These are phyloP conservation scores for Schizosaccharomyces lindneri DNA, from an alignment of 805 yeast genomes.

Conservation along the genomic window DNA sequence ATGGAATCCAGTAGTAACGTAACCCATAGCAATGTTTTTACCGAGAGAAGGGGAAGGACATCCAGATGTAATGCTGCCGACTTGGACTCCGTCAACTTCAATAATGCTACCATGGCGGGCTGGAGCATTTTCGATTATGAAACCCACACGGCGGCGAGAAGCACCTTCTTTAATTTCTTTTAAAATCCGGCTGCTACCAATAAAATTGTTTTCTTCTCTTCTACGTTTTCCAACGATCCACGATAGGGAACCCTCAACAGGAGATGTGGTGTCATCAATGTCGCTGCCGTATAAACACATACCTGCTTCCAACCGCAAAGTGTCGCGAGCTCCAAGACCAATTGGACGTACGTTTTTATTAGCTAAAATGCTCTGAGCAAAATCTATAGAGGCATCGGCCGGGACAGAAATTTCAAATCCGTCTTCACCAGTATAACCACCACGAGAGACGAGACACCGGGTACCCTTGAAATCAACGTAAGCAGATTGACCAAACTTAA, in stretches of 20 bases:
- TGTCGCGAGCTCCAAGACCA: constrained; percentile 96
- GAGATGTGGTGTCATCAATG: constrained; percentile 51
- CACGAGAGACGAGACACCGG: constrained; percentile 37
- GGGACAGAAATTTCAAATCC: constrained; percentile 47
- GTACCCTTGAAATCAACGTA: constrained; percentile 8
- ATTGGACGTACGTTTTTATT: constrained; percentile 36
- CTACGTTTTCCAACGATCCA: constrained; percentile 78
- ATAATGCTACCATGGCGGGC: constrained; percentile 63
- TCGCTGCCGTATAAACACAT: constrained; percentile 95
- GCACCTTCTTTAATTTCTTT: constrained; percentile 39
- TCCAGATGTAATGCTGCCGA: constrained; percentile 23
- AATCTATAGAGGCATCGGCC: constrained; percentile 21
- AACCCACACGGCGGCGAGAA: constrained; percentile 45
- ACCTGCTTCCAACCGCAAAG: constrained; percentile 87
- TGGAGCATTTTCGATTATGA: constrained; percentile 58
- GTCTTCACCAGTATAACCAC: constrained; percentile 97
- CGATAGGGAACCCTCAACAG: constrained; percentile 66
- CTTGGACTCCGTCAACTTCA: constrained; percentile 67
- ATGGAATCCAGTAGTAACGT: constrained; percentile 26
- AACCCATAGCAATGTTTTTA: constrained; percentile 76
- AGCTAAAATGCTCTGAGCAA: constrained; percentile 36
- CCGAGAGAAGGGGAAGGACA: constrained; percentile 45
- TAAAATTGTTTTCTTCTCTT: constrained; percentile 35
- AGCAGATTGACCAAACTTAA: constrained; percentile 40
- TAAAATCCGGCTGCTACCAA: constrained; percentile 50